Evolutionary conservation across 371 early-diverging fungal species (phyloP).

Genomic region (Haplosporangium sp.): DNA sequence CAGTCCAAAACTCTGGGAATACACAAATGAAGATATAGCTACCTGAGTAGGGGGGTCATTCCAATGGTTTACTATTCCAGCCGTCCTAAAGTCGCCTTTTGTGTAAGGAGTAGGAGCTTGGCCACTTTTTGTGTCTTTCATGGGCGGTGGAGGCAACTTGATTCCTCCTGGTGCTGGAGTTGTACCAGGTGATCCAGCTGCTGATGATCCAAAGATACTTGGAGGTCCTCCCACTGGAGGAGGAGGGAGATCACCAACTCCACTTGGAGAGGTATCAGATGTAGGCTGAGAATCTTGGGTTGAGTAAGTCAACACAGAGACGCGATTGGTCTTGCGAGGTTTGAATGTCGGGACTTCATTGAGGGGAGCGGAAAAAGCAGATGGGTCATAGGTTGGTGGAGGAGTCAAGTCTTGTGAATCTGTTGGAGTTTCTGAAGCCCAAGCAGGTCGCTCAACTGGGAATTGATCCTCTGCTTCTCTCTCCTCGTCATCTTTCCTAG

Average conservation of each 20-base stretch:
- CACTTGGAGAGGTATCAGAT: conserved; percentile 1
- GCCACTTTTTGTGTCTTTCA: conserved; percentile 14
- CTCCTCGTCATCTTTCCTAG: conserved; percentile 8
- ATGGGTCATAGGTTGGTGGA: conserved; percentile 29
- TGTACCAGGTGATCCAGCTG: conserved; percentile 8
- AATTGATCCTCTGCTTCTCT: conserved; percentile 14
- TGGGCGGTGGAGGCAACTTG: conserved; percentile 45
- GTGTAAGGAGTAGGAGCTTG: conserved; percentile 36
- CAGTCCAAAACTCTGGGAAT: background rate
- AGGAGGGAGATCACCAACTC: conserved; percentile 11
- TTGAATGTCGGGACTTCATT: conserved; percentile 38
- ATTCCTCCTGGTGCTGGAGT: conserved; percentile 29
- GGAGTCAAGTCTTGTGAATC: conserved; percentile 10
- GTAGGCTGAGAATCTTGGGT: conserved; percentile 15
- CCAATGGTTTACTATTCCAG: conserved; percentile 63
- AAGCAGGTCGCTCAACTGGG: conserved; percentile 7
- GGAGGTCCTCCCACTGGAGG: conserved; percentile 29
- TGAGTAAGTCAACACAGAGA: conserved; percentile 41
- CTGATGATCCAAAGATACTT: conserved; percentile 26
- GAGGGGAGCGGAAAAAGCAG: conserved; percentile 31
- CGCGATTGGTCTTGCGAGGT: conserved; percentile 45
- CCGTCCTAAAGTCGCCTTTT: conserved; percentile 60
- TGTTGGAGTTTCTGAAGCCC: conserved; percentile 1
- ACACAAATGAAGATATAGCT: conserved; percentile 1
- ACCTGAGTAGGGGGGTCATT: conserved; percentile 65